Evolutionary conservation across 352 stramenopile species (phyloP).

Genomic region (Aphanomyces cochlioides): DNA sequence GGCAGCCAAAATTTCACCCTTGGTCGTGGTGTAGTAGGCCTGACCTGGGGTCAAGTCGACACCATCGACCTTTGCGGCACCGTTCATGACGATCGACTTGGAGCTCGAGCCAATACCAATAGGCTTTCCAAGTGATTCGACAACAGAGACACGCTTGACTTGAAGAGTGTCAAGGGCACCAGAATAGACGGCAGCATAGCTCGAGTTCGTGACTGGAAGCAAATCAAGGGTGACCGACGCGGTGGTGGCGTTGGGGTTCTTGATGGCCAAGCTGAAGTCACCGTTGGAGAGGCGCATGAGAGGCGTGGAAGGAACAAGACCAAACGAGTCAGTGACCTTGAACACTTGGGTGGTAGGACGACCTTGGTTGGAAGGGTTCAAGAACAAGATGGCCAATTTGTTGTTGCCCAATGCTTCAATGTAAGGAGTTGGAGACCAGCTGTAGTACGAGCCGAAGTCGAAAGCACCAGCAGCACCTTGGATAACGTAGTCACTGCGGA

Average conservation of each 20-base stretch:
- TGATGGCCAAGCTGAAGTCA: conserved; percentile 54
- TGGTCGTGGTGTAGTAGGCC: conserved; percentile 65
- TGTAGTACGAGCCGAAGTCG: conserved; percentile 60
- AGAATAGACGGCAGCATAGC: conserved; percentile 55
- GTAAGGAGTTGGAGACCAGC: conserved; percentile 68
- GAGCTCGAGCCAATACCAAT: conserved; percentile 67
- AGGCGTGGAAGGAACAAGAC: conserved; percentile 48
- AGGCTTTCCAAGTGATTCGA: conserved; percentile 65
- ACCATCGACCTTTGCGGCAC: conserved; percentile 47
- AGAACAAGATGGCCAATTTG: conserved; percentile 59
- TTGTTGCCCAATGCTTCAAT: conserved; percentile 50
- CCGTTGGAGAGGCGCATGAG: conserved; percentile 65
- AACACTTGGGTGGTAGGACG: conserved; percentile 75
- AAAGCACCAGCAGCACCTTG: conserved; percentile 52
- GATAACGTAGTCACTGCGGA: conserved; percentile 62
- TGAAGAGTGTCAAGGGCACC: conserved; percentile 51
- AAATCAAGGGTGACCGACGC: conserved; percentile 57
- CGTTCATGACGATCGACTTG: conserved; percentile 57
- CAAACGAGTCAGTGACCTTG: conserved; percentile 56
- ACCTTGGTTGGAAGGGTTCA: conserved; percentile 68
- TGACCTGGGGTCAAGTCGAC: conserved; percentile 41
- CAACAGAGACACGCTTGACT: conserved; percentile 64
- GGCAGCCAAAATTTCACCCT: conserved; percentile 36
- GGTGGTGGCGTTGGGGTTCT: conserved; percentile 45
- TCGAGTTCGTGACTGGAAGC: conserved; percentile 43